Evolutionary conservation across 179 eudicot genomes (phyloP).

Genomic region (Pouteria campechiana): DNA sequence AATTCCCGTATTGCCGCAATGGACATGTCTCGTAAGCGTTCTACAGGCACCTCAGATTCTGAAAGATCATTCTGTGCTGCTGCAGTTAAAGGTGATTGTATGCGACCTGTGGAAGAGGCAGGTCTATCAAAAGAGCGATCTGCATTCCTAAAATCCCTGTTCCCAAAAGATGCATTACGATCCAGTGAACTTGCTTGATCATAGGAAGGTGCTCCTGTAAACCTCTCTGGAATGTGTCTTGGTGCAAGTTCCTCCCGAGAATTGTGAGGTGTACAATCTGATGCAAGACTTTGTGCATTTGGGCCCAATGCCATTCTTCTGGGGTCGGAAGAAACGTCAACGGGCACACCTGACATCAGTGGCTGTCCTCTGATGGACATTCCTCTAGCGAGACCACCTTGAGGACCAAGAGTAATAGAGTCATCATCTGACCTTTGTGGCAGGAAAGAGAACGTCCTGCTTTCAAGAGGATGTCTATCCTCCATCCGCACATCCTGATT

Average conservation of each 20-base stretch:
- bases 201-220: not conserved
- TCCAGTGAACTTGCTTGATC: not conserved
- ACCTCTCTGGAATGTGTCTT: not conserved
- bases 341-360: not conserved
- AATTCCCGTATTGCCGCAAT: constrained; percentile 68
- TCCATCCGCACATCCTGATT: constrained; percentile 50
- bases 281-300: not conserved
- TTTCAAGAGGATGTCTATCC: constrained; percentile 25
- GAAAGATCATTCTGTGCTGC: too few relatives aligned
- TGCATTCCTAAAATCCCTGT: not conserved
- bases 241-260: not conserved
- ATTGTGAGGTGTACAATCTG: not conserved
- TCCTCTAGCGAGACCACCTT: not conserved
- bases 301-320: not conserved
- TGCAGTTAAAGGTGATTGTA: too few relatives aligned
- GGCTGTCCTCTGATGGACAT: not conserved
- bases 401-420: not conserved
- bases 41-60: constrained; percentile 53
- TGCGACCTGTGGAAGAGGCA: too few relatives aligned
- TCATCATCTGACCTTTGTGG: not conserved
- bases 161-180: not conserved
- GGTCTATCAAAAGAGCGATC: not conserved
- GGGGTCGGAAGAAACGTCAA: not conserved
- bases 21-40: constrained; percentile 54
- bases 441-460: not conserved